Evolutionary conservation across 495 filamentous ascomycete species (phyloP).

Genomic region (Penicillium parvum): DNA sequence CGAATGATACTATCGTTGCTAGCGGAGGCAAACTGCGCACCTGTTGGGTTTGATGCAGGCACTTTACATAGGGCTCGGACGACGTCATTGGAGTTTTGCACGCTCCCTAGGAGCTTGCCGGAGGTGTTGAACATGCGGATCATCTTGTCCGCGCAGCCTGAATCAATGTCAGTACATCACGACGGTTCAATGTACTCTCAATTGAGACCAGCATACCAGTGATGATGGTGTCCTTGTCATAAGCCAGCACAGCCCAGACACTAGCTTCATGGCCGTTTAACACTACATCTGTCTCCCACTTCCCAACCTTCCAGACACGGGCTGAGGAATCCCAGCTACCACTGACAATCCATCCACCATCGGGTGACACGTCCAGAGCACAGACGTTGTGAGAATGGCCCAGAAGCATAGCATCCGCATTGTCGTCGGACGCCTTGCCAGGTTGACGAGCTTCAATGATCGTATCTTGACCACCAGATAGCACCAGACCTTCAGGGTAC

Average conservation of each 20-base stretch:
- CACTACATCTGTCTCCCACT: constrained; percentile 69
- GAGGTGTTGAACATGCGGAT: constrained; percentile 75
- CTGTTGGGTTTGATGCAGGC: constrained; percentile 69
- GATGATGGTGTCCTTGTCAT: constrained; percentile 73
- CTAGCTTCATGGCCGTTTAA: constrained; percentile 72
- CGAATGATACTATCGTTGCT: constrained; percentile 84
- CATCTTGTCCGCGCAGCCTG: constrained; percentile 77
- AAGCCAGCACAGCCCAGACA: constrained; percentile 88
- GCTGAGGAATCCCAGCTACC: constrained; percentile 93
- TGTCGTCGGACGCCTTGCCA: constrained; percentile 57
- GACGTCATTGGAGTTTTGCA: constrained; percentile 71
- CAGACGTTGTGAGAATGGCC: constrained; percentile 88
- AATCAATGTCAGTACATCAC: constrained; percentile 1
- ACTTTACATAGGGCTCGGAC: constrained; percentile 83
- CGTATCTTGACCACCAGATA: constrained; percentile 83
- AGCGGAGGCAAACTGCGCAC: constrained; percentile 82
- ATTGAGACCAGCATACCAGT: constrained; percentile 51
- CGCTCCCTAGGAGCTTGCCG: constrained; percentile 59
- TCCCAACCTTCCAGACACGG: constrained; percentile 68
- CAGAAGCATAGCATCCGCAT: constrained; percentile 78
- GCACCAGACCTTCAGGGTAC: constrained; percentile 73
- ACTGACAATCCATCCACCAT: constrained; percentile 71
- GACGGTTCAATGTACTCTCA: background rate
- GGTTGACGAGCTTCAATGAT: constrained; percentile 88
- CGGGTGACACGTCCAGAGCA: constrained; percentile 69